Percentiles rank a stretch among this genome's conserved stretches.
These are phyloP conservation scores for Paramecium bursaria DNA, from an alignment of 73 alveolate genomes.

Conservation along the genomic window DNA sequence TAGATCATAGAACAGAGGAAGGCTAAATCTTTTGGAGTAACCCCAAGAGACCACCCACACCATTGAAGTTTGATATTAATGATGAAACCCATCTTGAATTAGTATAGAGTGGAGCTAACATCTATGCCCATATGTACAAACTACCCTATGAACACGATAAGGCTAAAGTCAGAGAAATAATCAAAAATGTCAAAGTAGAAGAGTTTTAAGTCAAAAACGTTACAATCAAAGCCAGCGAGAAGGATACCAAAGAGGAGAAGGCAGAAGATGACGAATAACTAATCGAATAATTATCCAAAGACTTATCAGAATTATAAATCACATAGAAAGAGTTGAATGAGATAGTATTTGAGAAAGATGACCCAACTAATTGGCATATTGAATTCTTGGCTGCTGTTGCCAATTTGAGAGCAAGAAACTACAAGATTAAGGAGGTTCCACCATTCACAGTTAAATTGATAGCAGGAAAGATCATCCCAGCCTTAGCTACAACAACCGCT, in stretches of 20 bases:
- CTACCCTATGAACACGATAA: slow-evolving; percentile 68
- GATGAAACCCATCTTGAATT: slow-evolving; percentile 83
- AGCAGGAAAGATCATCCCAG: slow-evolving; percentile 99
- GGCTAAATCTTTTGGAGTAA: slow-evolving; percentile 98
- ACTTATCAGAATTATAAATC: slow-evolving; percentile 77
- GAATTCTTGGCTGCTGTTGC: slow-evolving; percentile 98
- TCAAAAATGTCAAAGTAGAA: slow-evolving; percentile 79
- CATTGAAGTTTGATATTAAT: slow-evolving; percentile 81
- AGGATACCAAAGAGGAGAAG: slow-evolving; percentile 74
- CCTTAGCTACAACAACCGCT: slow-evolving; percentile 99
- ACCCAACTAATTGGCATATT: slow-evolving; percentile 97
- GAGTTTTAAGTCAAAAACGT: slow-evolving; percentile 85
- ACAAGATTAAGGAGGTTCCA: slow-evolving; percentile 56
- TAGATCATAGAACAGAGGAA: slow-evolving; percentile 89
- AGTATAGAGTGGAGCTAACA: slow-evolving; percentile 84
- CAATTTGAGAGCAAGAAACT: slow-evolving; percentile 95
- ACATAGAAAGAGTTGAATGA: slow-evolving; percentile 80
- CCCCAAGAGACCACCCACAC: slow-evolving; percentile 97
- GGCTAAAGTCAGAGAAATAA: slow-evolving; percentile 75
- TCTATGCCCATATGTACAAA: slow-evolving; percentile 85
- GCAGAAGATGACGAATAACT: slow-evolving; percentile 64
- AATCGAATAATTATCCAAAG: slow-evolving; percentile 78
- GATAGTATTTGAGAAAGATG: slow-evolving; percentile 96
- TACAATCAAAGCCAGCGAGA: slow-evolving; percentile 84
- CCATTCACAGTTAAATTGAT: slow-evolving; percentile 73